Percentiles rank a stretch among this genome's conserved stretches.
phyloP scores from a whole-genome alignment of 2,329 filamentous ascomycete genomes.

The Fusarium tuaranense region DNA sequence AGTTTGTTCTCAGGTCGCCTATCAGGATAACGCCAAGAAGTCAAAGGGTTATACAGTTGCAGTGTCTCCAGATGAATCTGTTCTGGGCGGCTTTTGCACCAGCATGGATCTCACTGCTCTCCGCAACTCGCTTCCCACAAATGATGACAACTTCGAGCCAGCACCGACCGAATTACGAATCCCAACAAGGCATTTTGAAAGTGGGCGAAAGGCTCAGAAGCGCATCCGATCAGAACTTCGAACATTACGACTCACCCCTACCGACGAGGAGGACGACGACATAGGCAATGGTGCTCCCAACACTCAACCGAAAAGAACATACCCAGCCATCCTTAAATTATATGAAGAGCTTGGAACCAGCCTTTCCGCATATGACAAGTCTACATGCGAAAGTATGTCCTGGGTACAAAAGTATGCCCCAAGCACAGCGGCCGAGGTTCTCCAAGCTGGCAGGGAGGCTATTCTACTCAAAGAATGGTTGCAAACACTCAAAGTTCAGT shows the following conservation, averaged over 20 bases:
- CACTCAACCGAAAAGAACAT: slow-evolving; percentile 47
- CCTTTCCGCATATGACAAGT: slow-evolving; percentile 84
- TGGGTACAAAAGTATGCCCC: slow-evolving; percentile 94
- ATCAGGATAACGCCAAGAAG: slow-evolving; percentile 52
- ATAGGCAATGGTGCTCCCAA: slow-evolving; percentile 52
- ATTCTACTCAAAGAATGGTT: slow-evolving; percentile 85
- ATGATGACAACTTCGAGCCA: slow-evolving; percentile 56
- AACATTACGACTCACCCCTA: slow-evolving; percentile 36
- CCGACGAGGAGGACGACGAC: slow-evolving; percentile 21
- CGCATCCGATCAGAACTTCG: slow-evolving; percentile 61
- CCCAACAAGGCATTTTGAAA: slow-evolving; percentile 68
- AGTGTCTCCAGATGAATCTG: slow-evolving; percentile 56
- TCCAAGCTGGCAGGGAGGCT: slow-evolving; percentile 80
- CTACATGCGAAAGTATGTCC: slow-evolving; percentile 75
- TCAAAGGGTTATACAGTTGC: slow-evolving; percentile 62
- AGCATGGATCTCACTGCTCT: slow-evolving; percentile 44
- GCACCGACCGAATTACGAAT: slow-evolving; percentile 64
- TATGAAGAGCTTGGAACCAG: slow-evolving; percentile 69
- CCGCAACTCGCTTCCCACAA: slow-evolving; percentile 43
- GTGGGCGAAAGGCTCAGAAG: slow-evolving; percentile 64
- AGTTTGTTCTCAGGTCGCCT: background rate
- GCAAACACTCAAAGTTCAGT: slow-evolving; percentile 77
- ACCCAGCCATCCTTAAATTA: slow-evolving; percentile 70
- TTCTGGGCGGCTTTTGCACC: slow-evolving; percentile 50
- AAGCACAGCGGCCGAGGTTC: slow-evolving; percentile 72